These are phyloP conservation scores for Rosellinia necatrix DNA, from an alignment of 2,329 filamentous ascomycete genomes.

Conservation along the genomic window DNA sequence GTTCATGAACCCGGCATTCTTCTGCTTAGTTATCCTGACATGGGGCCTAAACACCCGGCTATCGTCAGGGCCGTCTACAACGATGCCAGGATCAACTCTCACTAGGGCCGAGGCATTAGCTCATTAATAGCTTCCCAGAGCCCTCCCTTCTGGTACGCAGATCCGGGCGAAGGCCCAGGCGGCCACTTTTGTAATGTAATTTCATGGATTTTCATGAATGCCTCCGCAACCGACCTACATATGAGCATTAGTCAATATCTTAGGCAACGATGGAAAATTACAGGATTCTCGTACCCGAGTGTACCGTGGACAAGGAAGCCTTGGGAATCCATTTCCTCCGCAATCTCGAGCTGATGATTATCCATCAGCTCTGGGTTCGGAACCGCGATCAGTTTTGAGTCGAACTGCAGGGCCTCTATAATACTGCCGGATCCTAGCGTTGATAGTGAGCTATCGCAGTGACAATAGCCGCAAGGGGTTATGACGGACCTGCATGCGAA, in stretches of 20 bases:
- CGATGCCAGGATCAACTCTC: background rate
- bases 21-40: too few relatives aligned
- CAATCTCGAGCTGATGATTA: constrained; percentile 90
- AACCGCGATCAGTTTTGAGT: constrained; percentile 82
- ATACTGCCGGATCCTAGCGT: constrained; percentile 82
- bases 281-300: constrained; percentile 56
- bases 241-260: constrained; percentile 12
- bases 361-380: constrained; percentile 82
- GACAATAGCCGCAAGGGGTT: background rate
- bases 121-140: constrained; percentile 37
- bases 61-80: too few relatives aligned
- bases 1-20: too few relatives aligned
- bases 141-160: constrained; percentile 32
- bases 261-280: background rate
- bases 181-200: constrained; percentile 32
- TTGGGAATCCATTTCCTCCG: constrained; percentile 72
- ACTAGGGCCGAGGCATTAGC: constrained; percentile 28
- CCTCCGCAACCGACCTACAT: constrained; percentile 33
- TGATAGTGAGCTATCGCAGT: constrained; percentile 11
- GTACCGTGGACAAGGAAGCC: constrained; percentile 77
- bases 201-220: constrained; percentile 29
- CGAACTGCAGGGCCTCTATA: constrained; percentile 76
- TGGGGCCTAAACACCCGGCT: too few relatives aligned
- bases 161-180: constrained; percentile 30
- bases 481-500: constrained; percentile 78